Percentiles rank a stretch among this genome's conserved stretches.
These are phyloP conservation scores for Phylloporus scabripes DNA, from an alignment of 768 basidiomycete species.

Conservation along the genomic window DNA sequence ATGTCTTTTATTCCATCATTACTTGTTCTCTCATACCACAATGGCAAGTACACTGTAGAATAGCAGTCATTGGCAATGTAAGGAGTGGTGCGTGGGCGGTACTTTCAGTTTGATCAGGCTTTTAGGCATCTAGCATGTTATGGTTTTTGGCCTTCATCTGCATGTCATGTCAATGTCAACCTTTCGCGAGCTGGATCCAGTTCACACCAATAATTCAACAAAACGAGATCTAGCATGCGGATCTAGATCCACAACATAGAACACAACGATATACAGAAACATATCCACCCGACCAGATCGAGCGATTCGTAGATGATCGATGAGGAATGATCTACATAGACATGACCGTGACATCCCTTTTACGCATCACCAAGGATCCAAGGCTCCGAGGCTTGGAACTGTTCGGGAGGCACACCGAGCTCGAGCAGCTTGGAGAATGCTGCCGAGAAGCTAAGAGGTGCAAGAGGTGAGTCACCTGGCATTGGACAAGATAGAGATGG, in stretches of 20 bases:
- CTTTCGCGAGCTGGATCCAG: neutral
- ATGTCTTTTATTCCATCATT: neutral
- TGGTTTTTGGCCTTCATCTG: neutral
- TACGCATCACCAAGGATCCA: conserved; percentile 53
- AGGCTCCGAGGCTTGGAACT: conserved; percentile 67
- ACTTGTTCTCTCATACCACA: neutral
- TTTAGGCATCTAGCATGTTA: neutral
- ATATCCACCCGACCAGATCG: neutral
- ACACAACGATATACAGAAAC: neutral
- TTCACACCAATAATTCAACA: neutral
- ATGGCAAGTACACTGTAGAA: neutral
- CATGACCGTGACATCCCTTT: conserved; percentile 15
- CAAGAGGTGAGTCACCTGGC: neutral
- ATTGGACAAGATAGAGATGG: neutral
- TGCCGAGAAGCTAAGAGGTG: conserved; percentile 63
- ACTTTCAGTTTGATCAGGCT: too few relatives aligned
- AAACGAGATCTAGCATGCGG: neutral
- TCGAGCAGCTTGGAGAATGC: conserved; percentile 80
- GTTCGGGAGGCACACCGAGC: conserved; percentile 82
- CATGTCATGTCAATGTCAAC: neutral
- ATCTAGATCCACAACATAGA: neutral
- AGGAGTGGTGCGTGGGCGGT: neutral
- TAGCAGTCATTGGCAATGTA: neutral
- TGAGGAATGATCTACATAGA: neutral
- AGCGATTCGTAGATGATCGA: neutral